Evolutionary conservation across 169 alveolate species (phyloP), one percentile per base, ranked within the genome.

Genomic region (Cryptosporidium baileyi): DNA sequence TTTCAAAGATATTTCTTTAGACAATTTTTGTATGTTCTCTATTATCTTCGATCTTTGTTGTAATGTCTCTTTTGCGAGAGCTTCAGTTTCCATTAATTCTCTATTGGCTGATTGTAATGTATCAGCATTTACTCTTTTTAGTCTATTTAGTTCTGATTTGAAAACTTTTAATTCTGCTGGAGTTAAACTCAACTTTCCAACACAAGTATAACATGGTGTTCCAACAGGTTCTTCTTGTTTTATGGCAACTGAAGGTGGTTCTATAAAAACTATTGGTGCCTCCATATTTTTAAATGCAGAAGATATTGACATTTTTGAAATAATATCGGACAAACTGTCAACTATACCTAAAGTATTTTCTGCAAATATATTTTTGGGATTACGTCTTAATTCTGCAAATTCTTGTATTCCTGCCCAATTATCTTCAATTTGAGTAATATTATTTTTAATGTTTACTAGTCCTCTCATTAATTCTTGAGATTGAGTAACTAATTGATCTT

Each of bases 241-340:
- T 15, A 67, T 67, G 44, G 82, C 82, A 8, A 67, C 65, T 11
- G 82, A 45, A 51, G 82, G 82, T 49, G 82, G 82, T 5, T 67
- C 82, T 26, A 67, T 11, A 51, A 67, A 67, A 17, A 67, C 82
- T 24, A 67, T 51, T 7, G 82, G 82, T 17, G 82, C 82, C 49
- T 67, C 82, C 82, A 67, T 67, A 52, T 67, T 67, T 51, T 51
- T 67, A 34, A 67, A 67, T 67, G 82, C 82, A n/a, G 82, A 67
- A 13, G 82, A 67, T 15, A 67, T 17, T 1, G 82, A 67, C 82
- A 67, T 67, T 45, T 67, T 67, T 9, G 82, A 45, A 30, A 67
- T 67, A 8, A 67, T 63, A 26, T 67, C 82, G n/a, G 82, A 67
- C 34, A 67, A 67, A 9, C 38, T 67, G 32, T 67, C 82, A 17